phyloP scores from a whole-genome alignment of 306 rosid species.

The Ormosia emarginata region DNA sequence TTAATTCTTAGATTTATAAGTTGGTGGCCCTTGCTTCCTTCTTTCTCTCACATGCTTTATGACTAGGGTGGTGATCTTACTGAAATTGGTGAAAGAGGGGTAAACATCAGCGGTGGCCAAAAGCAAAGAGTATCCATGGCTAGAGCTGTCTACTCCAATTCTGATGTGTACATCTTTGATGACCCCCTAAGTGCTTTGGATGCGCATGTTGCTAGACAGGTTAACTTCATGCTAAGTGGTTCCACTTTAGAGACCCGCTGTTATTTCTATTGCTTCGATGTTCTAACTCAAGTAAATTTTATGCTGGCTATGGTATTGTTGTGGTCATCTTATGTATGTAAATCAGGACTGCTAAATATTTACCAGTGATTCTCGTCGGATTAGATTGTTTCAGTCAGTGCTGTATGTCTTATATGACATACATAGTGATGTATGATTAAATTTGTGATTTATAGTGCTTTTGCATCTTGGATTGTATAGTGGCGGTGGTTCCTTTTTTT shows the following conservation, averaged over 20 bases:
- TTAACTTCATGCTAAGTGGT: constrained; percentile 32
- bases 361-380: not conserved
- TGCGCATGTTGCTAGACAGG: constrained; percentile 92
- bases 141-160: constrained; percentile 82
- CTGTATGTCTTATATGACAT: not conserved
- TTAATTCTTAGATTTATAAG: not conserved
- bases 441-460: not conserved
- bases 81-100: constrained; percentile 98
- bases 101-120: constrained; percentile 96
- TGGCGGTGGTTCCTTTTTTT: not conserved
- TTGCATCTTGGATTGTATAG: not conserved
- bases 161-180: constrained; percentile 84
- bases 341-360: not conserved
- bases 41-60: constrained; percentile 21
- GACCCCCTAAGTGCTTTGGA: constrained; percentile 97
- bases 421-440: not conserved
- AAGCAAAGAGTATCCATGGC: constrained; percentile 98
- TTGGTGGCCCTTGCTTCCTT: constrained; percentile 8
- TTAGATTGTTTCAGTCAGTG: not conserved
- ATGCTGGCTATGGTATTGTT: constrained; percentile 10
- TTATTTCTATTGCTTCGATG: constrained; percentile 2
- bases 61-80: constrained; percentile 80
- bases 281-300: not conserved
- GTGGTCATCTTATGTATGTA: not conserved
- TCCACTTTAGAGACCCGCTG: not conserved